Percentiles rank a stretch among this genome's conserved stretches.
Conservation (phyloP, 2,329 filamentous ascomycete species). For the Arachnopeziza araneosa region DNA sequence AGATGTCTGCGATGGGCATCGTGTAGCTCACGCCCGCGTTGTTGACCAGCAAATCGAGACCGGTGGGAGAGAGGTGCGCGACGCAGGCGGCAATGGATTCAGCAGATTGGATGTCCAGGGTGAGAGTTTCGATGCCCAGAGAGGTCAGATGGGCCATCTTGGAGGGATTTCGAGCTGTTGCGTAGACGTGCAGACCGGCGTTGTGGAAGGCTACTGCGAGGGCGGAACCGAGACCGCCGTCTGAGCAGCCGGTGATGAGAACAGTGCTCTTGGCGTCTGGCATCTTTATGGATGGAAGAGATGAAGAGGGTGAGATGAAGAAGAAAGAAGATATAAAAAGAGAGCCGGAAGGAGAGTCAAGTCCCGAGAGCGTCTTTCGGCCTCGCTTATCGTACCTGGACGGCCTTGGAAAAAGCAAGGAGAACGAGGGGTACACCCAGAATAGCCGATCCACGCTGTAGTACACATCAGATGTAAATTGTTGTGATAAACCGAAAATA, state of each 20-base stretch:
- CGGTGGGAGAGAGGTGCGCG: constrained; percentile 21
- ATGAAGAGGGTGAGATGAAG: too few relatives aligned
- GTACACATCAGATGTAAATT: too few relatives aligned
- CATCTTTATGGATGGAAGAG: not conserved
- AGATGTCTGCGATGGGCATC: constrained; percentile 30
- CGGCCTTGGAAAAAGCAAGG: too few relatives aligned
- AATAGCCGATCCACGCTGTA: too few relatives aligned
- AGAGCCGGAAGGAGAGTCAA: not conserved
- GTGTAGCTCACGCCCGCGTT: constrained; percentile 36
- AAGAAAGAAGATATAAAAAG: not conserved
- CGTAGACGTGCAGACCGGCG: constrained; percentile 34
- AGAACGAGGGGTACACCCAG: too few relatives aligned
- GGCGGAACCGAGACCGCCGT: constrained; percentile 36
- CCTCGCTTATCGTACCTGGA: too few relatives aligned
- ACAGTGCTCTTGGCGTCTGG: constrained; percentile 14
- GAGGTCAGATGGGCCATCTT: constrained; percentile 27
- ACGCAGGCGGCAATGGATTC: constrained; percentile 31
- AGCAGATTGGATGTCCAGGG: constrained; percentile 36
- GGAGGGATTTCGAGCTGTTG: constrained; percentile 33
- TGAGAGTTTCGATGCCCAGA: constrained; percentile 29
- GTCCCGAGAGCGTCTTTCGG: too few relatives aligned
- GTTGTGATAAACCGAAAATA: too few relatives aligned
- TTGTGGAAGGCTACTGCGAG: constrained; percentile 35
- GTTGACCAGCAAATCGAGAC: constrained; percentile 39
- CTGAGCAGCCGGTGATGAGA: constrained; percentile 37